Conservation (phyloP, 176 grass and related monocot genomes). For the Triticum urartu region DNA sequence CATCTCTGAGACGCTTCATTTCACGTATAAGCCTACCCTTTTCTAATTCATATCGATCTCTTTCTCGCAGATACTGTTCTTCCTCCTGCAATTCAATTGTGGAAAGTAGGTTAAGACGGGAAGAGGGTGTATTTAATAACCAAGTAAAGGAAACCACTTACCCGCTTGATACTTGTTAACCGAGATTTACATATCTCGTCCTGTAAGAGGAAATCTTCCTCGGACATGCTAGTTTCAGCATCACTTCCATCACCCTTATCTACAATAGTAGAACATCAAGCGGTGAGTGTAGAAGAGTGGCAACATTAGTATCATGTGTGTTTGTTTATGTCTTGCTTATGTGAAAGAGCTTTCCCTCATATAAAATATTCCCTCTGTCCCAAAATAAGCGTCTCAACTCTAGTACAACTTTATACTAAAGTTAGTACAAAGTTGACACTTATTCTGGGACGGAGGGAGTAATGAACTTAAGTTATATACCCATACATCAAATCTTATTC, state of each 20-base stretch:
- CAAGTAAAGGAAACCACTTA: constrained; percentile 30
- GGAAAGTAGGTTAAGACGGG: constrained; percentile 20
- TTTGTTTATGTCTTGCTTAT: background rate
- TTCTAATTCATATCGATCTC: constrained; percentile 94
- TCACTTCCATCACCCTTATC: constrained; percentile 91
- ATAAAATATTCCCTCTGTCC: background rate
- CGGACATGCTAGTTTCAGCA: constrained; percentile 75
- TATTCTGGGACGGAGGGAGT: no score
- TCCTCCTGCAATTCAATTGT: constrained; percentile 70
- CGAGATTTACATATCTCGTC: constrained; percentile 99
- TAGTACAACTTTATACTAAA: no score
- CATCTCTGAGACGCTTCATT: constrained; percentile 99
- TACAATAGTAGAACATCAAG: constrained; percentile 49
- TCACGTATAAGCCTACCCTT: constrained; percentile 96
- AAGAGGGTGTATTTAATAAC: background rate
- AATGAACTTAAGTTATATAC: background rate
- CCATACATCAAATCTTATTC: background rate
- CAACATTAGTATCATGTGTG: background rate
- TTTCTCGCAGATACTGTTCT: constrained; percentile 88
- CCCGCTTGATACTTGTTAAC: constrained; percentile 86
- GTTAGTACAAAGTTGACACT: no score
- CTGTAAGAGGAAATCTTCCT: constrained; percentile 92
- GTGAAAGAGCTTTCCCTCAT: constrained; percentile 9
- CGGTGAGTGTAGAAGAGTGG: background rate
- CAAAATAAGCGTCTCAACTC: no score